A percentile compares a stretch with the other conserved stretches of the same genome.
Evolutionary conservation across 441 rosid species (phyloP).

Genomic region (Kokia cookei): DNA sequence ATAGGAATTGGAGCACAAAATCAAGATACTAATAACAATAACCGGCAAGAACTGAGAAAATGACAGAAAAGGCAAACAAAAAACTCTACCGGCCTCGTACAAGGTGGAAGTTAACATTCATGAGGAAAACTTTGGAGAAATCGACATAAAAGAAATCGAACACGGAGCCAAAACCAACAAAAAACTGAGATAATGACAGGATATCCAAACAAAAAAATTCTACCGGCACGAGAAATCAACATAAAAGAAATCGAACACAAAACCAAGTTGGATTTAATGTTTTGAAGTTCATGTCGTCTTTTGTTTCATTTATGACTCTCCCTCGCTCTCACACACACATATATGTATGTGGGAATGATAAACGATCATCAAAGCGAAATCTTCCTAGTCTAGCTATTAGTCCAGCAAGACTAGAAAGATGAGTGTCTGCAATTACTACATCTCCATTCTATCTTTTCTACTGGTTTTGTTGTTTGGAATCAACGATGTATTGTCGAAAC

Average conservation of each 20-base stretch:
- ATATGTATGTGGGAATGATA: background rate
- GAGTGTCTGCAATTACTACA: background rate
- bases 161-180: background rate
- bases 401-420: background rate
- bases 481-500: constrained; percentile 5
- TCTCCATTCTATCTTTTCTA: background rate
- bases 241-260: background rate
- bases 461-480: background rate
- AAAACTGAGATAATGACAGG: background rate
- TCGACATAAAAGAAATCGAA: background rate
- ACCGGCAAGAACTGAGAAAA: background rate
- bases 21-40: too few species aligned
- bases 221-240: background rate
- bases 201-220: background rate
- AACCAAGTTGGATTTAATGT: background rate
- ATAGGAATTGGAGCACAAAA: too few species aligned
- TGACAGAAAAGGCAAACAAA: background rate
- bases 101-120: background rate
- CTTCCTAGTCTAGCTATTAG: background rate
- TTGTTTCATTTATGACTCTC: background rate
- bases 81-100: background rate
- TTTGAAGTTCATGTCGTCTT: background rate
- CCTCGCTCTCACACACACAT: background rate
- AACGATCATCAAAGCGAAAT: background rate
- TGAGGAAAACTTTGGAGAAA: background rate